Percentiles rank a stretch among this genome's conserved stretches.
Evolutionary conservation across 2,329 filamentous ascomycete genomes (phyloP).

Genomic region (Didymella sp.): DNA sequence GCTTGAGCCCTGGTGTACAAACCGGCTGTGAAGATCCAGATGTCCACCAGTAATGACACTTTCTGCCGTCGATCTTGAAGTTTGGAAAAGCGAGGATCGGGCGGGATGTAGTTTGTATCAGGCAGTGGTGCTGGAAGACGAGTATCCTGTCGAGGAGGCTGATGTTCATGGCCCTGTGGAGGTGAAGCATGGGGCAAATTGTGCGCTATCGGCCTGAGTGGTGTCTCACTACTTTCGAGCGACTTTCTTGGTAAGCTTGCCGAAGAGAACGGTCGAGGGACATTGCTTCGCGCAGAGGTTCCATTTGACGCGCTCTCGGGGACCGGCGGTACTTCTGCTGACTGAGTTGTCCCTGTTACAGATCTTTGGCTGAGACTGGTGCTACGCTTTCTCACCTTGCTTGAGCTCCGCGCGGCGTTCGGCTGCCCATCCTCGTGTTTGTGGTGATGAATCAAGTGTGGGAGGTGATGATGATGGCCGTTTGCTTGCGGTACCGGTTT

Average conservation of each 20-base stretch:
- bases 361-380: slow-evolving; percentile 47
- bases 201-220: slow-evolving; percentile 50
- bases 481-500: slow-evolving; percentile 41
- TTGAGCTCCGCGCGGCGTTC: slow-evolving; percentile 47
- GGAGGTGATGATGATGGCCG: slow-evolving; percentile 47
- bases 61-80: slow-evolving; percentile 62
- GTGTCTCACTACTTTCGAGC: slow-evolving; percentile 43
- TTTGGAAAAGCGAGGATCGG: slow-evolving; percentile 59
- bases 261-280: slow-evolving; percentile 29
- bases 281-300: slow-evolving; percentile 23
- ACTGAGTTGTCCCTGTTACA: slow-evolving; percentile 26
- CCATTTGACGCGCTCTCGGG: slow-evolving; percentile 32
- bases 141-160: slow-evolving; percentile 54
- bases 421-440: slow-evolving; percentile 46
- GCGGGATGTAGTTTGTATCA: slow-evolving; percentile 40
- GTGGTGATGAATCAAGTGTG: slow-evolving; percentile 43
- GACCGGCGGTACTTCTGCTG: slow-evolving; percentile 35
- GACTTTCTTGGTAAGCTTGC: slow-evolving; percentile 37
- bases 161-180: slow-evolving; percentile 50
- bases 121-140: slow-evolving; percentile 53
- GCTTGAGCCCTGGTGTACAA: slow-evolving; percentile 85
- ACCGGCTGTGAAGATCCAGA: slow-evolving; percentile 90
- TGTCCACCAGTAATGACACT: slow-evolving; percentile 69
- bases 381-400: slow-evolving; percentile 51
- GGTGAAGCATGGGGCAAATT: slow-evolving; percentile 49